Percentiles rank a stretch among this genome's conserved stretches.
These are phyloP conservation scores for Salix caprea DNA, from an alignment of 345 rosid genomes.

Conservation along the genomic window DNA sequence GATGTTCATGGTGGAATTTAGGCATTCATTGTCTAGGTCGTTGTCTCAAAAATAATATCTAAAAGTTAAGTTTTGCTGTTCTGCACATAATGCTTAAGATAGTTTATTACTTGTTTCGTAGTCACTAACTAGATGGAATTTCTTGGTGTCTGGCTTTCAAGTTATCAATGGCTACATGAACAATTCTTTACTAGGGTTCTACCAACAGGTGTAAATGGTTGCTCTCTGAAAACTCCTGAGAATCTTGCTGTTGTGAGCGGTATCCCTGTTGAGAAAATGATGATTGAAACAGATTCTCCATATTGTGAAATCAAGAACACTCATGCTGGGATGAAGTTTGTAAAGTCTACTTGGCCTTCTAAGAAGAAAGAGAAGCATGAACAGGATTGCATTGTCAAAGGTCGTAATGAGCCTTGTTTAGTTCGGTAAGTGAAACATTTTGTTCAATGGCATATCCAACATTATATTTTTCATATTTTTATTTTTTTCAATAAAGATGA, in stretches of 20 bases:
- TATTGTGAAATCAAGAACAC: conserved; percentile 86
- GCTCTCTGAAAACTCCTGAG: conserved; percentile 80
- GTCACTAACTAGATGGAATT: not conserved
- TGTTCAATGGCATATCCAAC: not conserved
- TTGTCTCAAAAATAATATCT: not conserved
- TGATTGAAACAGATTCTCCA: conserved; percentile 99
- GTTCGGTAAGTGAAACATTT: conserved; percentile 56
- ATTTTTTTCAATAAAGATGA: not conserved
- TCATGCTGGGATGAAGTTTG: conserved; percentile 66
- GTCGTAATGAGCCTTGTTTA: conserved; percentile 92
- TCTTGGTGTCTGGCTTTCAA: not conserved
- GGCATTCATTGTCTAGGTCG: not conserved
- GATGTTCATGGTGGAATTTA: not conserved
- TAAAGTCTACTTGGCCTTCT: conserved; percentile 74
- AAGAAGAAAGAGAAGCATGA: conserved; percentile 94
- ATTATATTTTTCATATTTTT: not conserved
- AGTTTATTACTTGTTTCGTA: not conserved
- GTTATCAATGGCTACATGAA: conserved; percentile 1
- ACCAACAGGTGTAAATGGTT: conserved; percentile 74
- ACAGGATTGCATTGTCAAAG: conserved; percentile 65
- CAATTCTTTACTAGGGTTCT: not conserved
- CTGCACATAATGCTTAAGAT: not conserved
- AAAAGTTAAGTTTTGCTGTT: not conserved
- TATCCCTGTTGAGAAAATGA: conserved; percentile 81
- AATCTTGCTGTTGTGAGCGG: conserved; percentile 73